These are phyloP conservation scores for Macrocybe gigantea DNA, from an alignment of 768 basidiomycete genomes.

Conservation along the genomic window DNA sequence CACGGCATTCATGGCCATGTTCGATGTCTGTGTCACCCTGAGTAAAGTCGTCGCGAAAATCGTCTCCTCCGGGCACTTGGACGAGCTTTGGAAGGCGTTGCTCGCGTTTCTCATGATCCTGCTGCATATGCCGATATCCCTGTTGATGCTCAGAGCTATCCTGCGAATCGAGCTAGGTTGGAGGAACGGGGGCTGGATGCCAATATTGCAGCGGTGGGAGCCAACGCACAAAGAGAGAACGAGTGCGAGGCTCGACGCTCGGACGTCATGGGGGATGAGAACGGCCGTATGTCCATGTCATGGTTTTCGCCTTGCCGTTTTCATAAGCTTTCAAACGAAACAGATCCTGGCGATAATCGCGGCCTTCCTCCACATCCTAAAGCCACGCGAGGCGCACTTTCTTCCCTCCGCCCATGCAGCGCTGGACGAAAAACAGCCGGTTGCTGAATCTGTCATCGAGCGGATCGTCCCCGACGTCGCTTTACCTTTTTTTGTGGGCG, in stretches of 20 bases:
- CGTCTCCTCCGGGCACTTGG: conserved; percentile 1
- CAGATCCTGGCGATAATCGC: neutral
- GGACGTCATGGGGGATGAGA: conserved; percentile 9
- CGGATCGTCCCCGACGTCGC: neutral
- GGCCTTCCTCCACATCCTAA: neutral
- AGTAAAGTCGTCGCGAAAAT: neutral
- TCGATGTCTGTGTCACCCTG: neutral
- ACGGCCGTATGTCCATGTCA: conserved; percentile 1
- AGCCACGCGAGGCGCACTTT: neutral
- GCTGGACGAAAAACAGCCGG: neutral
- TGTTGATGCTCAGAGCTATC: conserved; percentile 21
- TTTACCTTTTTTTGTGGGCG: neutral
- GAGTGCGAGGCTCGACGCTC: conserved; percentile 16
- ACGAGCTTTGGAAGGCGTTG: conserved; percentile 3
- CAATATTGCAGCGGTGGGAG: conserved; percentile 10
- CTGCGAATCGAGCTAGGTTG: conserved; percentile 17
- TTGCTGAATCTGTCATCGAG: neutral
- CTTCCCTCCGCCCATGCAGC: neutral
- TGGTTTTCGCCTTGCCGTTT: neutral
- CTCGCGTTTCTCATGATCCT: neutral
- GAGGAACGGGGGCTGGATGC: conserved; percentile 13
- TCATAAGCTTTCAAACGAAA: neutral
- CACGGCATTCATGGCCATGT: conserved; percentile 12
- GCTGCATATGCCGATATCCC: conserved; percentile 6
- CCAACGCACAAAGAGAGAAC: conserved; percentile 24